Conservation (phyloP, 2,329 filamentous ascomycete genomes). For the Kalmusia sp. region DNA sequence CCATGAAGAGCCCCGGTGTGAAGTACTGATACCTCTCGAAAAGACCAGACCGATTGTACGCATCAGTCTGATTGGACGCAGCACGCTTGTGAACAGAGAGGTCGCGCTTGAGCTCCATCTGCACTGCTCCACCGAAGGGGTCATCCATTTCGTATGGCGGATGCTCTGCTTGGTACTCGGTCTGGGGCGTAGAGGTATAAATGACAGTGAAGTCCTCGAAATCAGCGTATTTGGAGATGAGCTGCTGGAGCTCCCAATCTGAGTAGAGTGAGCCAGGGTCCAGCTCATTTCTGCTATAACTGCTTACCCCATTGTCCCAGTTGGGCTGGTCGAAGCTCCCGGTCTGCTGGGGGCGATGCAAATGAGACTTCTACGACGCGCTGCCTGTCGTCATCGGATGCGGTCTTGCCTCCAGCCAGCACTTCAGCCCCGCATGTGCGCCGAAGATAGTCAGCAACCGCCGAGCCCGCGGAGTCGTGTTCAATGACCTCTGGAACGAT, state of each 20-base stretch:
- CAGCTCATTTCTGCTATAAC: background rate
- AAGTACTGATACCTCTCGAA: constrained; percentile 97
- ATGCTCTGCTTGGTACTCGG: constrained; percentile 27
- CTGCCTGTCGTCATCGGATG: background rate
- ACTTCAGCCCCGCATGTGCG: constrained; percentile 56
- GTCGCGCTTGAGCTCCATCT: constrained; percentile 78
- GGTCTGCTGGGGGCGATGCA: constrained; percentile 23
- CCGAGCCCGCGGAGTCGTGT: constrained; percentile 11
- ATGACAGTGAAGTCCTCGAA: constrained; percentile 73
- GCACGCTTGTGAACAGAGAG: constrained; percentile 45
- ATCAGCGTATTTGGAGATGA: constrained; percentile 49
- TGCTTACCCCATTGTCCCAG: constrained; percentile 29
- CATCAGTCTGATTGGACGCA: too few relatives aligned
- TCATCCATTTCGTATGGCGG: constrained; percentile 68
- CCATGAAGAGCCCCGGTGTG: constrained; percentile 91
- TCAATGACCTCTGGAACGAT: constrained; percentile 62
- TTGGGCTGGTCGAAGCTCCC: constrained; percentile 19
- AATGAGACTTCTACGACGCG: constrained; percentile 8
- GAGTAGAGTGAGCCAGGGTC: constrained; percentile 10
- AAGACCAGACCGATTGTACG: constrained; percentile 53
- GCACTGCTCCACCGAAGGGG: constrained; percentile 67
- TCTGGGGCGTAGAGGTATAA: constrained; percentile 70
- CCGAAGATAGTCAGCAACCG: constrained; percentile 44
- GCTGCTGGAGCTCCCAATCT: constrained; percentile 32
- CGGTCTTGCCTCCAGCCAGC: constrained; percentile 51